These are phyloP conservation scores for Didymella sp. DNA, from an alignment of 2,329 filamentous ascomycete species.

Conservation along the genomic window DNA sequence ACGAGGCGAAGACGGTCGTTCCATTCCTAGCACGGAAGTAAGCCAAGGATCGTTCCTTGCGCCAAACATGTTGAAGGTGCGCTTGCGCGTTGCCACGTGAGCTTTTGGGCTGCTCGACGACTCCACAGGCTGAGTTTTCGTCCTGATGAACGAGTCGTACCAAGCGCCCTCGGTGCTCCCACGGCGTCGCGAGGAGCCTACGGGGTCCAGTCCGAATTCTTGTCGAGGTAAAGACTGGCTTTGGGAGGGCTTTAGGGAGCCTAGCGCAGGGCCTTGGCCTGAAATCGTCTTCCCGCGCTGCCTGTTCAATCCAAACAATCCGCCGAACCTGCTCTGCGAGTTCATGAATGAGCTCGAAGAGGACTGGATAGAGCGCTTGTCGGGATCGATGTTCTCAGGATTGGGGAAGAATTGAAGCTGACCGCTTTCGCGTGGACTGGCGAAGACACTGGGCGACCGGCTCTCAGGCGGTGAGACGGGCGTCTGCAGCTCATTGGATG, in stretches of 20 bases:
- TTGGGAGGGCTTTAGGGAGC: slow-evolving; percentile 72
- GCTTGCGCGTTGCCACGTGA: slow-evolving; percentile 52
- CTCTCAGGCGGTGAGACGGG: slow-evolving; percentile 52
- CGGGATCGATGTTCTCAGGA: slow-evolving; percentile 53
- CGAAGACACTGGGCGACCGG: slow-evolving; percentile 55
- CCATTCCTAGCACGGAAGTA: slow-evolving; percentile 50
- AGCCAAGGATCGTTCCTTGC: slow-evolving; percentile 61
- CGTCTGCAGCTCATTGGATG: slow-evolving; percentile 50
- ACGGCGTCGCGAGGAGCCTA: slow-evolving; percentile 61
- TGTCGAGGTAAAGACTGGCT: slow-evolving; percentile 78
- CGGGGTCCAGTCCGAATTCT: slow-evolving; percentile 56
- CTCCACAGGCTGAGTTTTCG: slow-evolving; percentile 44
- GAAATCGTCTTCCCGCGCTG: slow-evolving; percentile 67
- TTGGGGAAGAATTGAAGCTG: slow-evolving; percentile 52
- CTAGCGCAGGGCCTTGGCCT: slow-evolving; percentile 69
- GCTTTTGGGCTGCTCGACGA: slow-evolving; percentile 43
- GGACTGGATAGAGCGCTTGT: slow-evolving; percentile 56
- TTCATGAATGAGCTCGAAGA: slow-evolving; percentile 59
- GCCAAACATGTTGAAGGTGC: slow-evolving; percentile 59
- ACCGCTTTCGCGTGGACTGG: slow-evolving; percentile 56
- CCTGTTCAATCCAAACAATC: slow-evolving; percentile 66
- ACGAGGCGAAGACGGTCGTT: slow-evolving; percentile 61
- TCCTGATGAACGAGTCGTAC: slow-evolving; percentile 60
- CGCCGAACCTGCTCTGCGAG: slow-evolving; percentile 62
- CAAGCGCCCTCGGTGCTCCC: slow-evolving; percentile 62